Evolutionary conservation across 2,329 filamentous ascomycete genomes (phyloP), one percentile per base, ranked within the genome.

Genomic region (Pseudogymnoascus sp.): DNA sequence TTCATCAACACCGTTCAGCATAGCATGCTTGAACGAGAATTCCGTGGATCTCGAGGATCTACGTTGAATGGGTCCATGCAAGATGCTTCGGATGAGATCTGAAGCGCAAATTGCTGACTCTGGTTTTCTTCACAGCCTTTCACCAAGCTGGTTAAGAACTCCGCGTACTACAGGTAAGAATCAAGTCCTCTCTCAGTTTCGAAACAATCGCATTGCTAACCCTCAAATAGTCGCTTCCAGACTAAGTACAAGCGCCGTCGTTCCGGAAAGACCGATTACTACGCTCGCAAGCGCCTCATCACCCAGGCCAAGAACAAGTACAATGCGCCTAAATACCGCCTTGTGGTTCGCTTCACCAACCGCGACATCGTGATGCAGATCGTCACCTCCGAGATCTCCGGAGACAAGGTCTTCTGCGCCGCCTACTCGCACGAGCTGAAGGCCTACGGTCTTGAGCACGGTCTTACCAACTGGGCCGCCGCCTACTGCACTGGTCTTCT

Each of bases 271-370:
- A 99, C 95, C 84, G 95, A 99, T 80, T 99, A 99, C 91, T 97
- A 97, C 81, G 95, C 95, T 78, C 93, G 95, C 80, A 97, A 97
- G 91, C 90, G 95, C 77, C 87, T 99, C 81, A 95, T 97, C 86
- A 93, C 91, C 84, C 95, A 99, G 87, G 95, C 95, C 84, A 99
- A 97, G 91, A 99, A 99, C 91, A 99, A 99, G 90, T 99, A 97
- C 90, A 96, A 96, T 84, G 90, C 95, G 69, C 95, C 95, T 82
- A 99, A 99, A 88, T 97, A 99, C 89, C 91, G 95, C 77, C 89
- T 99, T 77, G 95, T 99, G 72, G 91, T 99, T 78, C 95, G 95
- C 80, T 96, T 96, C 89, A 96, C 91, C 86, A 96, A 97, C 89
- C 91, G 92, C 82, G 93, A 99, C 86, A 96, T 97, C 84, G 90